Percentiles rank a stretch among this genome's conserved stretches.
Evolutionary conservation across 257 asterid species (phyloP).

Genomic region (Solanum neorickii): DNA sequence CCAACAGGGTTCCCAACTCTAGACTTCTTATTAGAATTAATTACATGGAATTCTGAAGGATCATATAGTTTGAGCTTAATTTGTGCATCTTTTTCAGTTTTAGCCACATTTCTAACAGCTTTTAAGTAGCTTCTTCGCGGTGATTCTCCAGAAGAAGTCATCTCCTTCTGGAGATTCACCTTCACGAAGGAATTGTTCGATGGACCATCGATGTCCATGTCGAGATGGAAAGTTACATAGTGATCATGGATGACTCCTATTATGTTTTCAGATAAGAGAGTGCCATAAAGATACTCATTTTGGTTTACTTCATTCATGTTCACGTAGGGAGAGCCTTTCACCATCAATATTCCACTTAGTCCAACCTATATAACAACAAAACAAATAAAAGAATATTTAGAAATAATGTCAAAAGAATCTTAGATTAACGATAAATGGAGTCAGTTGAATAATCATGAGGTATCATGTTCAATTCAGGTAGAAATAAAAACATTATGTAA

Average conservation of each 20-base stretch:
- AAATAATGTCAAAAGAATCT: neutral
- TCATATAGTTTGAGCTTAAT: conserved; percentile 54
- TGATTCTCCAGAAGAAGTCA: conserved; percentile 40
- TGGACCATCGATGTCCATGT: conserved; percentile 77
- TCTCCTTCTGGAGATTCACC: conserved; percentile 60
- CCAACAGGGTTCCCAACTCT: conserved; percentile 80
- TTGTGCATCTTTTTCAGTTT: conserved; percentile 85
- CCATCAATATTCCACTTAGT: conserved; percentile 81
- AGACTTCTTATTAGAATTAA: conserved; percentile 55
- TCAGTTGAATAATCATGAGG: neutral
- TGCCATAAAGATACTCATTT: conserved; percentile 60
- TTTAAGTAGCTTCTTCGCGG: conserved; percentile 85
- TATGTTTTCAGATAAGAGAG: conserved; percentile 68
- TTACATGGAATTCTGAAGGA: conserved; percentile 82
- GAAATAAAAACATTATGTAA: neutral
- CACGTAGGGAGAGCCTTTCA: conserved; percentile 67
- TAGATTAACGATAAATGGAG: neutral
- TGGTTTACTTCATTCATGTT: conserved; percentile 64
- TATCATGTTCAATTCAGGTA: neutral
- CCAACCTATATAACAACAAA: conserved; percentile 38
- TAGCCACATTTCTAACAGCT: conserved; percentile 53
- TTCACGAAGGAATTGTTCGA: conserved; percentile 70
- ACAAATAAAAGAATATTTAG: neutral
- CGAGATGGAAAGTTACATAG: conserved; percentile 71
- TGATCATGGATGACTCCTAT: conserved; percentile 93